Evolutionary conservation across 176 grass and related monocot genomes (phyloP).

Genomic region (Ensete glaucum): DNA sequence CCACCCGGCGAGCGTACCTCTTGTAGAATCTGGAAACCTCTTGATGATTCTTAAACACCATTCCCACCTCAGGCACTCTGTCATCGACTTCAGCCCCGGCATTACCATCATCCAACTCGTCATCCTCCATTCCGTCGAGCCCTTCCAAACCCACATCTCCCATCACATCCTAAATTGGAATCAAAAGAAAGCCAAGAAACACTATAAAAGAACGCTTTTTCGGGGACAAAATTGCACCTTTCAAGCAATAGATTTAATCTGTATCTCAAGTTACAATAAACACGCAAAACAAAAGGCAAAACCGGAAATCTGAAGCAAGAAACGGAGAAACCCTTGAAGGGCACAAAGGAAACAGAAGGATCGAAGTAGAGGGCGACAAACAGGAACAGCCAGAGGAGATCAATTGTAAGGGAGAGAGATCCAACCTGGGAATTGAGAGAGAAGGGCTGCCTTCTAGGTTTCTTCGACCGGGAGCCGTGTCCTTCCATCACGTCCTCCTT

Average conservation of each 20-base stretch:
- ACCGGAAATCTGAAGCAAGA: background rate
- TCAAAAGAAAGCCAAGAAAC: background rate
- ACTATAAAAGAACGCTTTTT: too few species aligned
- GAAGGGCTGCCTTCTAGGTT: slow-evolving; percentile 32
- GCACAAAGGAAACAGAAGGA: background rate
- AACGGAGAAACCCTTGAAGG: background rate
- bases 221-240: too few species aligned
- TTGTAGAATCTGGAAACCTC: slow-evolving; percentile 80
- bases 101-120: slow-evolving; percentile 27
- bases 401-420: background rate
- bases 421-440: slow-evolving; percentile 64
- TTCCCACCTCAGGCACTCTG: slow-evolving; percentile 74
- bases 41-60: slow-evolving; percentile 74
- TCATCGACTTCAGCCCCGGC: slow-evolving; percentile 21
- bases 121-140: slow-evolving; percentile 44
- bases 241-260: too few species aligned
- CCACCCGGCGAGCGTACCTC: slow-evolving; percentile 66
- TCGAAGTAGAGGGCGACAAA: background rate
- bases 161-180: slow-evolving; percentile 17
- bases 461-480: slow-evolving; percentile 25
- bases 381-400: too few species aligned
- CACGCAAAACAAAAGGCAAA: background rate
- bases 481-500: slow-evolving; percentile 44
- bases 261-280: background rate
- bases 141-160: background rate